Percentiles rank a stretch among this genome's conserved stretches.
phyloP scores from a whole-genome alignment of 768 basidiomycete species.

The Lactarius trivialis region DNA sequence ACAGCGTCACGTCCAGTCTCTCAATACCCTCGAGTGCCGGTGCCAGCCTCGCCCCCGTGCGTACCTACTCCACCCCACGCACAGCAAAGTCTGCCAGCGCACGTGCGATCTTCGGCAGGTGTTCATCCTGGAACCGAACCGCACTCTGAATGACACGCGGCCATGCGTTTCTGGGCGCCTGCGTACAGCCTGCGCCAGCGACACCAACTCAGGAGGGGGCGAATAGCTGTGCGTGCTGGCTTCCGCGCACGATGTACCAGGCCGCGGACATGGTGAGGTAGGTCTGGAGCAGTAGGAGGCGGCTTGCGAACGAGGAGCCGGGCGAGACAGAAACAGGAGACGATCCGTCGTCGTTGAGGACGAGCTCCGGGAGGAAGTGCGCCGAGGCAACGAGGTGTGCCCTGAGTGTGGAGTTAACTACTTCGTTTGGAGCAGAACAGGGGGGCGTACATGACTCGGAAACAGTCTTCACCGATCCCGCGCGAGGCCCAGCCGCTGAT shows the following conservation, averaged over 20 bases:
- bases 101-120: conserved; percentile 45
- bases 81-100: conserved; percentile 31
- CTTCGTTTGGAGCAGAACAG: neutral
- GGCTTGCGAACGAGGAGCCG: conserved; percentile 34
- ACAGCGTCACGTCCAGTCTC: conserved; percentile 53
- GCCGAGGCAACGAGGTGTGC: conserved; percentile 62
- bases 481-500: too few species aligned
- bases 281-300: conserved; percentile 45
- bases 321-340: neutral
- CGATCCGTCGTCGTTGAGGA: conserved; percentile 27
- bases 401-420: conserved; percentile 28
- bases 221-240: conserved; percentile 29
- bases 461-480: too few species aligned
- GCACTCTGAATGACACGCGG: conserved; percentile 45
- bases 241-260: conserved; percentile 52
- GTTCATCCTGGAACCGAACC: conserved; percentile 52
- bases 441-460: too few species aligned
- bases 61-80: too few species aligned
- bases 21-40: conserved; percentile 41
- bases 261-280: conserved; percentile 47
- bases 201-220: neutral
- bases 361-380: conserved; percentile 49
- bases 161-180: conserved; percentile 37
- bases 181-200: too few species aligned
- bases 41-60: neutral